Evolutionary conservation across 2,329 filamentous ascomycete species (phyloP).

Genomic region (Colletotrichum coccodes): DNA sequence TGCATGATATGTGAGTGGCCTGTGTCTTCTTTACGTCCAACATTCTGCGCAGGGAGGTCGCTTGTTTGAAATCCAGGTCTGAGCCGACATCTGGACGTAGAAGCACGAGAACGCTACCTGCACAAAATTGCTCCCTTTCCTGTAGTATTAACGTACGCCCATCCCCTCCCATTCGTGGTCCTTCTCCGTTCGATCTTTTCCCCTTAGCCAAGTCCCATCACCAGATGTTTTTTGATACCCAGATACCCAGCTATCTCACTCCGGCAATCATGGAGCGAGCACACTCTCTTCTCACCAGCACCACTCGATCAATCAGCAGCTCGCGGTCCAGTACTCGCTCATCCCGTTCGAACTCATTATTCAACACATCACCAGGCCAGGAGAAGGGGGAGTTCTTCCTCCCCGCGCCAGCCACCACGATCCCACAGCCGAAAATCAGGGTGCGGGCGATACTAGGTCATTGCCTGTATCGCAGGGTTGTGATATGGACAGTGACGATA

Average conservation of each 20-base stretch:
- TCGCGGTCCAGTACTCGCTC: conserved; percentile 33
- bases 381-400: conserved; percentile 33
- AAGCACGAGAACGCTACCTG: conserved; percentile 22
- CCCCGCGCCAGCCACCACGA: conserved; percentile 30
- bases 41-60: conserved; percentile 19
- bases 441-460: conserved; percentile 59
- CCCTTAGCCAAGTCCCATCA: conserved; percentile 10
- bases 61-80: conserved; percentile 31
- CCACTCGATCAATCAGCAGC: conserved; percentile 31
- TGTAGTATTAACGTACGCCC: conserved; percentile 30
- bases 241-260: conserved; percentile 28
- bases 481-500: conserved; percentile 59
- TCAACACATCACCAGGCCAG: conserved; percentile 12
- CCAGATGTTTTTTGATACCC: conserved; percentile 33
- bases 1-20: conserved; percentile 28
- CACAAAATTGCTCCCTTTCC: conserved; percentile 13
- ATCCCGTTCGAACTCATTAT: conserved; percentile 32
- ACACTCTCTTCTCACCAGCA: conserved; percentile 33
- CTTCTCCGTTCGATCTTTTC: conserved; percentile 1
- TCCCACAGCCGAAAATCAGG: conserved; percentile 46
- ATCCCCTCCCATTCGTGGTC: not conserved
- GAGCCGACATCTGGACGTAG: conserved; percentile 25
- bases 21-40: conserved; percentile 29
- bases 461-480: conserved; percentile 62
- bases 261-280: conserved; percentile 33